phyloP scores from a whole-genome alignment of 345 rosid species.

The Citrus hindsii region DNA sequence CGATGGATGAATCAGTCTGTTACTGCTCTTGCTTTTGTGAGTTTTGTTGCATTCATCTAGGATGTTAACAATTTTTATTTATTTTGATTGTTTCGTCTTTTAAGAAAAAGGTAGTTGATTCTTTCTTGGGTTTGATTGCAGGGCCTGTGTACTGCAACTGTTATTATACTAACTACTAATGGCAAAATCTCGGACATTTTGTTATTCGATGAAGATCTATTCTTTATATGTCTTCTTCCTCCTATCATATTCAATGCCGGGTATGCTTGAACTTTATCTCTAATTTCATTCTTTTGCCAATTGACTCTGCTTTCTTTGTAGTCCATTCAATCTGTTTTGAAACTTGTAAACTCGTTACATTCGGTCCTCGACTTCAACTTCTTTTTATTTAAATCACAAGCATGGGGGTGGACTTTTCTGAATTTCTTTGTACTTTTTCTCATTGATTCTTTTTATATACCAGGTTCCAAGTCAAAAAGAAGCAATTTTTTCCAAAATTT shows the following conservation, averaged over 20 bases:
- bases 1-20: constrained; percentile 82
- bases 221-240: constrained; percentile 86
- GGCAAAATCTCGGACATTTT: constrained; percentile 67
- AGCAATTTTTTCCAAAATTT: constrained; percentile 84
- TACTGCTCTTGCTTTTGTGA: constrained; percentile 66
- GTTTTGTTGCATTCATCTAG: constrained; percentile 11
- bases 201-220: constrained; percentile 72
- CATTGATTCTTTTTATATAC: constrained; percentile 1
- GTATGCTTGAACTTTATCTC: constrained; percentile 30
- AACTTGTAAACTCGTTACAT: not conserved
- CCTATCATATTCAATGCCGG: constrained; percentile 95
- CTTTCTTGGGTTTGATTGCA: constrained; percentile 27
- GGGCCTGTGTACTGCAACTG: constrained; percentile 70
- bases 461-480: constrained; percentile 93
- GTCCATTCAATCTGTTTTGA: not conserved
- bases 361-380: not conserved
- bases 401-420: not conserved
- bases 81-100: not conserved
- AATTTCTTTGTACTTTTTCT: not conserved
- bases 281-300: not conserved
- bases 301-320: not conserved
- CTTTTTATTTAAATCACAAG: not conserved
- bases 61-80: not conserved
- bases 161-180: constrained; percentile 50
- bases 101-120: not conserved